Evolutionary conservation across 768 basidiomycete species (phyloP), one percentile per base, ranked within the genome.

Genomic region (Boletus bicolor): DNA sequence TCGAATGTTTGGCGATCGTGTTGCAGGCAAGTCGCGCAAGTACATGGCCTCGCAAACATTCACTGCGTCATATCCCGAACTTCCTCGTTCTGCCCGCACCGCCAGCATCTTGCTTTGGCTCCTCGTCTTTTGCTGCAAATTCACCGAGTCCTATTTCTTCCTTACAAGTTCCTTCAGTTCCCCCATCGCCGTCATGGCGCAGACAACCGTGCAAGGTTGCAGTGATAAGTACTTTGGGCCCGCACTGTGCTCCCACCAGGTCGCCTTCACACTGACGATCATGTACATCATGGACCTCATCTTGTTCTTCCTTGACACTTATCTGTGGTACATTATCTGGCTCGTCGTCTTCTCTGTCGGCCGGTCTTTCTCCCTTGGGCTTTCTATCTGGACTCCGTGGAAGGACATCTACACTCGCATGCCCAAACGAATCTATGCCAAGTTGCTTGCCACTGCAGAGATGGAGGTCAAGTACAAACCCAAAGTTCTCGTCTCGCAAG

Each of bases 381-480:
- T 99, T 59, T 95, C 92, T 24, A 97, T 99, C 60, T 99, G 97
- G 97, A 98, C 97, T 0, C 97, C 97, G 0, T 99, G 97, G 97
- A 89, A 89, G 73, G 96, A 98, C 65, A 93, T 98, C 54, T 99
- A 87, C 71, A 93, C 93, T 15, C 82, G 97, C 51, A 78, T 99
- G 66, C 97, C 97, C 8, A 99, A 98, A 79, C 82, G 97, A 44
- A 98, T 99, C 58, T 99, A 97, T 71, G 94, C 96, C 61, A 99
- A 99, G 77, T 74, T 99, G 32, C 77, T 99, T 53, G 93, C 97
- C 19, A 98, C 96, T 0, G 84, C 81, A 2, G 96, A 98, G 68
- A 98, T 98, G 97, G 97, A 99, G 70, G 85, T 97, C 73, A 98
- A 98, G 74, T 99, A 98, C 78, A 98, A 98, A 75, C 97, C 97